phyloP scores from a whole-genome alignment of 306 rosid species.

The Hippophae tibetana region DNA sequence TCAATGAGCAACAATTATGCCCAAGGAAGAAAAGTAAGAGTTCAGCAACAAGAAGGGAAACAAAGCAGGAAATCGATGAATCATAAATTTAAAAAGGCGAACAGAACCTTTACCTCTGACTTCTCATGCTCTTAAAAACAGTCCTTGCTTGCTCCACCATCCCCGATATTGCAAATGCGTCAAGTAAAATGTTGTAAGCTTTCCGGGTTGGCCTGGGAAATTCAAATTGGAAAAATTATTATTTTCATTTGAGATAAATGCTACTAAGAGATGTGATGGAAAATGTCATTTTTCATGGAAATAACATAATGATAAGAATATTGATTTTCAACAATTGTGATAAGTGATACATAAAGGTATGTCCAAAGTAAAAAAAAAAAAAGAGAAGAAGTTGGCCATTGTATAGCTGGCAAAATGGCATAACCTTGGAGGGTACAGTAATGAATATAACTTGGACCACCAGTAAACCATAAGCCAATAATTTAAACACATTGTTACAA shows the following conservation, averaged over 20 bases:
- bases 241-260: too few species aligned
- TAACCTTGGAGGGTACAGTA: background rate
- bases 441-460: background rate
- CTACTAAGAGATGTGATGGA: too few species aligned
- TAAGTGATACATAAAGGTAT: background rate
- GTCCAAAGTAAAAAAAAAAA: background rate
- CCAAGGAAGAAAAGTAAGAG: background rate
- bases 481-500: background rate
- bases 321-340: slow-evolving; percentile 6
- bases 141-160: slow-evolving; percentile 88
- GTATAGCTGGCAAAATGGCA: background rate
- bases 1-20: background rate
- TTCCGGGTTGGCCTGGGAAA: slow-evolving; percentile 73
- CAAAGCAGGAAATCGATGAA: background rate
- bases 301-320: slow-evolving; percentile 1
- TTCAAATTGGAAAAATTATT: background rate
- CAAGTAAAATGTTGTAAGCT: slow-evolving; percentile 86
- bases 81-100: background rate
- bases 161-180: slow-evolving; percentile 90
- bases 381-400: background rate
- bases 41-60: background rate
- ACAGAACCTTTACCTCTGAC: slow-evolving; percentile 56
- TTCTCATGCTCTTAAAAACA: slow-evolving; percentile 88
- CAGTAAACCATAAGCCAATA: background rate
- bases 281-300: too few species aligned